Percentiles rank a stretch among this genome's conserved stretches.
phyloP scores from a whole-genome alignment of 1,284 basidiomycete species.

The Calocybe gambosa region DNA sequence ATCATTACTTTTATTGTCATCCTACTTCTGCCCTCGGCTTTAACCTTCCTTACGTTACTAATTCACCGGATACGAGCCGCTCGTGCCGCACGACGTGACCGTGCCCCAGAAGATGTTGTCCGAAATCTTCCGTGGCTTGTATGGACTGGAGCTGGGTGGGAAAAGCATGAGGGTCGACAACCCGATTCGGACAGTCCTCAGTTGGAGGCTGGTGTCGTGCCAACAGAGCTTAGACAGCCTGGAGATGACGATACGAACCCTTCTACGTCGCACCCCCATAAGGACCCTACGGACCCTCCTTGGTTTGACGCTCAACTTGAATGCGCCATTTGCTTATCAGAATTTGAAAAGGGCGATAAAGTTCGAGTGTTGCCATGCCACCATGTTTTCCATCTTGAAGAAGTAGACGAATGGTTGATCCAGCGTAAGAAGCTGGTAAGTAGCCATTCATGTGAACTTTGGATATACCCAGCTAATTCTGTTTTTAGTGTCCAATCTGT shows the following conservation, averaged over 20 bases:
- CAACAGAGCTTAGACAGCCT: slow-evolving; percentile 8
- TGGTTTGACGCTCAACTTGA: slow-evolving; percentile 75
- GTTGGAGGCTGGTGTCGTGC: slow-evolving; percentile 30
- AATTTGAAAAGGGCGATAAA: slow-evolving; percentile 79
- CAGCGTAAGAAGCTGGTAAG: slow-evolving; percentile 83
- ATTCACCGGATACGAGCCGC: slow-evolving; percentile 74
- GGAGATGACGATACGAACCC: slow-evolving; percentile 23
- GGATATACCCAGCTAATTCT: slow-evolving; percentile 12
- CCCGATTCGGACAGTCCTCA: slow-evolving; percentile 21
- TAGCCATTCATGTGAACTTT: slow-evolving; percentile 15
- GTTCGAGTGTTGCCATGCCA: slow-evolving; percentile 88
- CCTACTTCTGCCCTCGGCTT: slow-evolving; percentile 71
- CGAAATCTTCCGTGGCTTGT: slow-evolving; percentile 71
- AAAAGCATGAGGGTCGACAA: slow-evolving; percentile 56
- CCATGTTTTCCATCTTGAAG: slow-evolving; percentile 82
- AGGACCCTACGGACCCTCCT: slow-evolving; percentile 36
- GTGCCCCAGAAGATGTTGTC: slow-evolving; percentile 75
- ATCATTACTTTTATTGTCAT: slow-evolving; percentile 77
- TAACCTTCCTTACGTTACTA: slow-evolving; percentile 77
- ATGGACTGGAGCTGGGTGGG: slow-evolving; percentile 75
- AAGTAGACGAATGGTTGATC: slow-evolving; percentile 87
- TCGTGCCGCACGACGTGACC: slow-evolving; percentile 70
- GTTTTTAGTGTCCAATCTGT: slow-evolving; percentile 75
- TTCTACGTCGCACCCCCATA: slow-evolving; percentile 37
- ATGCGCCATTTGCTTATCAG: slow-evolving; percentile 86